These are phyloP conservation scores for Kregervanrija fluxuum DNA, from an alignment of 805 yeast species.

Conservation along the genomic window DNA sequence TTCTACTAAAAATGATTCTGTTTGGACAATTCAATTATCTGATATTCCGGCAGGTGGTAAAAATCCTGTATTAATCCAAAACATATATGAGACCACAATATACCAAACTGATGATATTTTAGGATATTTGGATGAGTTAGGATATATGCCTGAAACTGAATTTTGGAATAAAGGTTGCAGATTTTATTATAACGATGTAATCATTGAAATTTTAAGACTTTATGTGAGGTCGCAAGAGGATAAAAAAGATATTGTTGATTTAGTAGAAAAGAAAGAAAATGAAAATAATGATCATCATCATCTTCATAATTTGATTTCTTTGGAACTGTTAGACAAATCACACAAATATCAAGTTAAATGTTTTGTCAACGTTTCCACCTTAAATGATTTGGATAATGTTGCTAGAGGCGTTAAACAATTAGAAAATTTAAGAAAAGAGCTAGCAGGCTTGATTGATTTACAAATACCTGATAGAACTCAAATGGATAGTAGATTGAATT, in stretches of 20 bases:
- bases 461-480: constrained; percentile 69
- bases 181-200: constrained; percentile 53
- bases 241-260: constrained; percentile 7
- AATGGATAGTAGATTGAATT: constrained; percentile 69
- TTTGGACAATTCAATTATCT: constrained; percentile 58
- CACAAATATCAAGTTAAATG: constrained; percentile 55
- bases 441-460: constrained; percentile 61
- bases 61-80: constrained; percentile 56
- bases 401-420: constrained; percentile 60
- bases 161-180: constrained; percentile 56
- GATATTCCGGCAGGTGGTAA: constrained; percentile 77
- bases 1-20: constrained; percentile 19
- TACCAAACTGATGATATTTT: constrained; percentile 40
- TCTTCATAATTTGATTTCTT: constrained; percentile 11
- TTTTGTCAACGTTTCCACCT: constrained; percentile 59
- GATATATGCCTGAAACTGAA: constrained; percentile 58
- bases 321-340: constrained; percentile 38
- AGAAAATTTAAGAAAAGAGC: constrained; percentile 52
- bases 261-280: constrained; percentile 4
- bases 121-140: constrained; percentile 51
- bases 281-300: neutral
- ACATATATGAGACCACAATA: constrained; percentile 55
- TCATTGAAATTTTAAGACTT: constrained; percentile 50
- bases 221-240: constrained; percentile 28
- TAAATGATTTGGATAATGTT: constrained; percentile 70